Conservation (phyloP, 768 basidiomycete genomes). For the Trametes punicea region DNA sequence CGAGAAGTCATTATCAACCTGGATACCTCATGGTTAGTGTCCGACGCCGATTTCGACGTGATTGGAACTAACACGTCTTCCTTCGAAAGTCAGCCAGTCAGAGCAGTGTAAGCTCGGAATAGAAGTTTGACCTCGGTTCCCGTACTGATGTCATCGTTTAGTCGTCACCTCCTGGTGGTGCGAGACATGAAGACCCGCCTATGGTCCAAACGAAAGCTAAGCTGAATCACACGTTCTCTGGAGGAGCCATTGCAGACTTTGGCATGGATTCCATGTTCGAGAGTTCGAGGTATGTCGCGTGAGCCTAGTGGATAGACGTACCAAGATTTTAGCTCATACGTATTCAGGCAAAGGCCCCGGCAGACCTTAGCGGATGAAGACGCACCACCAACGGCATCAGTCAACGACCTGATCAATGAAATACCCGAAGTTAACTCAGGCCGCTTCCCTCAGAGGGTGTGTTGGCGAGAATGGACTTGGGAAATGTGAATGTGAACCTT, state of each 20-base stretch:
- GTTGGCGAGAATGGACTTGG: too few relatives aligned
- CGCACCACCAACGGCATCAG: conserved; percentile 72
- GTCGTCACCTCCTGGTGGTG: conserved; percentile 12
- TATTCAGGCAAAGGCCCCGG: conserved; percentile 44
- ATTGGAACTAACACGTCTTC: conserved; percentile 1
- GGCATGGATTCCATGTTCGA: conserved; percentile 87
- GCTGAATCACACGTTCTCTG: conserved; percentile 64
- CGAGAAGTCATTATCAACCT: conserved; percentile 73
- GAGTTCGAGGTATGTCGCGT: conserved; percentile 56
- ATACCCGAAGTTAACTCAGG: conserved; percentile 39
- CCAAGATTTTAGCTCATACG: not conserved
- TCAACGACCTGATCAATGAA: conserved; percentile 72
- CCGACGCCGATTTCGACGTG: not conserved
- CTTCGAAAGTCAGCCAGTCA: conserved; percentile 57
- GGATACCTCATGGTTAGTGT: conserved; percentile 73
- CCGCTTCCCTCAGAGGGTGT: conserved; percentile 46
- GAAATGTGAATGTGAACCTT: not conserved
- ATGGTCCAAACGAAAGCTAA: conserved; percentile 80
- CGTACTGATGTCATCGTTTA: not conserved
- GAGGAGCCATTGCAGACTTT: conserved; percentile 66
- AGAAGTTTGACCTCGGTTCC: not conserved
- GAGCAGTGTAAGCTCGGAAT: conserved; percentile 41
- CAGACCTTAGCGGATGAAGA: conserved; percentile 71
- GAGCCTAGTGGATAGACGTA: not conserved
- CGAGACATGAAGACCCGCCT: conserved; percentile 66